Evolutionary conservation across 139 green algal species (phyloP).

Genomic region (Astrephomene gubernaculifera): DNA sequence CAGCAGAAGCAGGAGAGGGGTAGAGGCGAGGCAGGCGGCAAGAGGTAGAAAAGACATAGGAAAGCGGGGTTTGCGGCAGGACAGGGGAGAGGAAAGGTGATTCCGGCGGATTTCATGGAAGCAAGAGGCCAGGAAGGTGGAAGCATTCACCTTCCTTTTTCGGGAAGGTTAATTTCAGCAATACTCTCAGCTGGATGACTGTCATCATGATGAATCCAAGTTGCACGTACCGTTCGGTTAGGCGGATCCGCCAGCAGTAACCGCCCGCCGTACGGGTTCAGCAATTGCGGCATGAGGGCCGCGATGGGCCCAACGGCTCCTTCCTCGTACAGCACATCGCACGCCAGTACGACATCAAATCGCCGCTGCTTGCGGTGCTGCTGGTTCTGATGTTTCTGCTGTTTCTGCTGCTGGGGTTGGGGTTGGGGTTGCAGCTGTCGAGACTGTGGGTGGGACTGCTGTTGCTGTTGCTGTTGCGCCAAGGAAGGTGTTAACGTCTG

Average conservation of each 20-base stretch:
- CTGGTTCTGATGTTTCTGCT: neutral
- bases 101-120: too few species aligned
- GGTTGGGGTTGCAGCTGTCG: neutral
- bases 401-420: neutral
- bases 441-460: neutral
- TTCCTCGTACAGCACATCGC: slow-evolving; percentile 80
- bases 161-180: too few species aligned
- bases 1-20: too few species aligned
- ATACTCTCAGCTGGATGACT: too few species aligned
- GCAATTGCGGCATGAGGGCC: slow-evolving; percentile 49
- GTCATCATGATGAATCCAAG: too few species aligned
- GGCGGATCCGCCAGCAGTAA: slow-evolving; percentile 69
- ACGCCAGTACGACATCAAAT: slow-evolving; percentile 77
- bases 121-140: too few species aligned
- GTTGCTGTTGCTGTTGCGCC: neutral
- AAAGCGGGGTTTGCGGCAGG: too few species aligned
- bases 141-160: too few species aligned
- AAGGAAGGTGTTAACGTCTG: too few species aligned
- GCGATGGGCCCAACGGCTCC: slow-evolving; percentile 68
- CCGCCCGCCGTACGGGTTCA: slow-evolving; percentile 16
- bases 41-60: too few species aligned
- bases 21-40: too few species aligned
- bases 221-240: slow-evolving; percentile 59
- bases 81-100: too few species aligned
- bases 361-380: neutral